Conservation (phyloP, 2,329 filamentous ascomycete genomes). For the Arthrocladium fulminans region DNA sequence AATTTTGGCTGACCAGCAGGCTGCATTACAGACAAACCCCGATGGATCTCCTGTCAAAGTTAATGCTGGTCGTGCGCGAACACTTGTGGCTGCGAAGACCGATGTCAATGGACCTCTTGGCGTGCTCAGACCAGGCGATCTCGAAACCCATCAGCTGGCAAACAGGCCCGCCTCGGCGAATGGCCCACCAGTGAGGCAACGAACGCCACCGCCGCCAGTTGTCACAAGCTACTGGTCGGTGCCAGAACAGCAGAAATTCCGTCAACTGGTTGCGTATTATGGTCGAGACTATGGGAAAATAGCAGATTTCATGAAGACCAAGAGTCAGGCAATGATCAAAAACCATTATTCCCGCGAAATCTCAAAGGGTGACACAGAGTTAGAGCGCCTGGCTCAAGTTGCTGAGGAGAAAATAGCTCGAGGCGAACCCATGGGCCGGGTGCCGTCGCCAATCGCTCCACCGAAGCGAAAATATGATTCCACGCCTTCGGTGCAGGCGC, state of each 20-base stretch:
- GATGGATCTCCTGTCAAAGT: conserved; percentile 17
- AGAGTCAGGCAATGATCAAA: conserved; percentile 45
- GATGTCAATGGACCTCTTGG: conserved; percentile 7
- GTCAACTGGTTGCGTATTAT: conserved; percentile 37
- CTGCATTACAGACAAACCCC: conserved; percentile 1
- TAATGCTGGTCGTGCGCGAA: conserved; percentile 14
- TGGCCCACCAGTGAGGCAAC: neutral
- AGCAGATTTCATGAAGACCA: conserved; percentile 43
- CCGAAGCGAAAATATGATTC: conserved; percentile 41
- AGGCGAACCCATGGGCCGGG: conserved; percentile 36
- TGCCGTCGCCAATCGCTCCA: conserved; percentile 36
- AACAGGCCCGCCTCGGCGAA: neutral
- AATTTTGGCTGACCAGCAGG: conserved; percentile 19
- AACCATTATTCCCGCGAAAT: conserved; percentile 41
- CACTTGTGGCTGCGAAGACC: conserved; percentile 12
- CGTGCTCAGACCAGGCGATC: neutral
- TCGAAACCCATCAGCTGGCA: neutral
- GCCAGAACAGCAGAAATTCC: conserved; percentile 41
- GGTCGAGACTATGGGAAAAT: conserved; percentile 42
- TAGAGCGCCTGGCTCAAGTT: conserved; percentile 35
- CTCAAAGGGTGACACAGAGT: conserved; percentile 35
- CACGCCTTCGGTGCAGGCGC: conserved; percentile 28
- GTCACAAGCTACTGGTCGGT: conserved; percentile 47
- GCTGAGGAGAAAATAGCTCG: conserved; percentile 38
- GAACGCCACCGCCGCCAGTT: neutral